Base-by-base conservation (phyloP, 2,329 filamentous ascomycete species). In the Arachnopeziza araneosa region DNA sequence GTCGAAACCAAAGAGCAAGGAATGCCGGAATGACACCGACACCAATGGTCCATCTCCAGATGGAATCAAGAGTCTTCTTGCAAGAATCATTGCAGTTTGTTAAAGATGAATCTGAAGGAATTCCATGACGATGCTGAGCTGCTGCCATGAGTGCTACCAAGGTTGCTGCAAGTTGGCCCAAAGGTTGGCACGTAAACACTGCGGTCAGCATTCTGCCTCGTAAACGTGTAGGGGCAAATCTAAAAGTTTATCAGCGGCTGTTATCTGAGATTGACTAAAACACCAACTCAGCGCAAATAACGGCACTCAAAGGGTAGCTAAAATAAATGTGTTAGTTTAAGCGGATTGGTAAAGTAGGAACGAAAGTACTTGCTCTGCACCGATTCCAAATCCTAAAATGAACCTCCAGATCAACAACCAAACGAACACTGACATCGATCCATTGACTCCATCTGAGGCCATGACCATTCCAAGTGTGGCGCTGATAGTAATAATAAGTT, bases 21-120 rank as follows among this genome's bases (percentile, higher is more conserved):
- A 85, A 74, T 3, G 84, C 85, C 0, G 86, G 86, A 0, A 87
- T 77, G 9, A 84, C 84, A 7, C 86, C 86, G 0, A 85, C 82
- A 1, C 84, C 86, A 63, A 88, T 60, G 36, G 63, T 55, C 51
- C 54, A 61, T n/a, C 63, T 1, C 90, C 90, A 93, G 74, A 89
- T 88, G 68, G 89, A 87, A 75, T 93, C 90, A 1, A 90, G 86
- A 1, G 89, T 89, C 0, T 82, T 93, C 50, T 77, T 78, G 44
- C 63, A 65, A 22, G 60, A 24, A 6, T 78, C 80, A 58, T 82
- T 80, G 71, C 90, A 93, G 10, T 76, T 70, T 19, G 70, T 73
- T 6, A 36, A 19, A 32, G 55, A 60, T 57, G 63, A 57, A 54
- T 60, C 57, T 21, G 32, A 9, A 14, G 61, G 58, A 23, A 63